A percentile compares a stretch with the other conserved stretches of the same genome.
phyloP scores from a whole-genome alignment of 148 eudicot genomes.

The Amaranthus cruentus region DNA sequence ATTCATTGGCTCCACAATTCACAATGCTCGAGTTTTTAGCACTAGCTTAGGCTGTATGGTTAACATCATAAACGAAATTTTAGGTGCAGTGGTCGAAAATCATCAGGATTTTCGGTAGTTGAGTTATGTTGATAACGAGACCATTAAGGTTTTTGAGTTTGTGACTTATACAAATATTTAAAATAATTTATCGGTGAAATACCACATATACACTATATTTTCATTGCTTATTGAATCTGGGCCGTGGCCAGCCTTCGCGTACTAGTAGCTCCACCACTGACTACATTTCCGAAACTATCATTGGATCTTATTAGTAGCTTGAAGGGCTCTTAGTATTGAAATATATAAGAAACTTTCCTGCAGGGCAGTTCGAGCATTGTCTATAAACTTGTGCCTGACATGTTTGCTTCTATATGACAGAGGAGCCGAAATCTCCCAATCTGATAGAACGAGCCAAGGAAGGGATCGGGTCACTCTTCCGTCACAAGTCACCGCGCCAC shows the following conservation, averaged over 20 bases:
- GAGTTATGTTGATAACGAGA: no score
- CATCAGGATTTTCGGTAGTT: neutral
- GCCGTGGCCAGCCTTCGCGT: no score
- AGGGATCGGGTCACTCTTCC: slow-evolving; percentile 29
- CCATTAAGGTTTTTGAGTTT: no score
- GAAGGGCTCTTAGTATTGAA: neutral
- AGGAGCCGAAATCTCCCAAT: slow-evolving; percentile 46
- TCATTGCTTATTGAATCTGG: no score
- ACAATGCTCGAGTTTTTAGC: neutral
- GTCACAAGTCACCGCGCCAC: slow-evolving; percentile 41
- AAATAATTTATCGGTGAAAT: no score
- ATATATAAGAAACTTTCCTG: neutral
- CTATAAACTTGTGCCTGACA: neutral
- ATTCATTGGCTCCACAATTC: neutral
- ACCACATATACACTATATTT: no score
- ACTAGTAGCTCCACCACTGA: neutral
- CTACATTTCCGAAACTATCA: neutral
- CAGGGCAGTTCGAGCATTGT: neutral
- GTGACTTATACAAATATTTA: no score
- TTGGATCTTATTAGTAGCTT: neutral
- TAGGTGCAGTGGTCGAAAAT: no score
- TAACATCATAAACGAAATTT: no score
- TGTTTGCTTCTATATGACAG: slow-evolving; percentile 22
- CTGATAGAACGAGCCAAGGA: slow-evolving; percentile 40
- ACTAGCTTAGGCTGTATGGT: neutral